phyloP scores from a whole-genome alignment of 257 asterid genomes.

The Primulina huaijiensis region DNA sequence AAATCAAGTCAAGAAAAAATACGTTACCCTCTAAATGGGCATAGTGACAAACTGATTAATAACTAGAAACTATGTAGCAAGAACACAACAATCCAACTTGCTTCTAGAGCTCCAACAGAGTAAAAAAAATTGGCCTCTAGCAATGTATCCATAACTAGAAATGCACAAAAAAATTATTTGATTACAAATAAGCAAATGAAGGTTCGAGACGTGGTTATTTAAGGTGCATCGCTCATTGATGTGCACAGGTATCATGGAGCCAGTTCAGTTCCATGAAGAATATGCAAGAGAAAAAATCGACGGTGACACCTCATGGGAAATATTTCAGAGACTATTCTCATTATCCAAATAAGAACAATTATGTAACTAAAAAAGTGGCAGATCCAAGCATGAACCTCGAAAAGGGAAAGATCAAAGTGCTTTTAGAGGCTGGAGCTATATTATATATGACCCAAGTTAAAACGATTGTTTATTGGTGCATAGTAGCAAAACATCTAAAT shows the following conservation, averaged over 20 bases:
- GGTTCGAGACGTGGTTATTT: background rate
- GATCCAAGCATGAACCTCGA: background rate
- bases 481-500: background rate
- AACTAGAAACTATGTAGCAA: background rate
- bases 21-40: background rate
- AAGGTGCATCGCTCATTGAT: background rate
- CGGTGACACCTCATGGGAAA: background rate
- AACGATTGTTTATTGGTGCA: background rate
- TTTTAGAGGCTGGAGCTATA: background rate
- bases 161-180: background rate
- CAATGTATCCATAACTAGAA: background rate
- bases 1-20: conserved; percentile 13
- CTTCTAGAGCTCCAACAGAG: background rate
- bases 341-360: background rate
- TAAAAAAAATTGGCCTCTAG: background rate
- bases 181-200: background rate
- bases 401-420: conserved; percentile 4
- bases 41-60: background rate
- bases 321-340: background rate
- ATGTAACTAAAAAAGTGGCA: background rate
- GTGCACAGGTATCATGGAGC: background rate
- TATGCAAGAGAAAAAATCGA: background rate
- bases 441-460: background rate
- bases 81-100: background rate
- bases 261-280: background rate